Evolutionary conservation across 768 basidiomycete genomes (phyloP), one percentile per base, ranked within the genome.

Genomic region (Macrolepiota albuminosa): DNA sequence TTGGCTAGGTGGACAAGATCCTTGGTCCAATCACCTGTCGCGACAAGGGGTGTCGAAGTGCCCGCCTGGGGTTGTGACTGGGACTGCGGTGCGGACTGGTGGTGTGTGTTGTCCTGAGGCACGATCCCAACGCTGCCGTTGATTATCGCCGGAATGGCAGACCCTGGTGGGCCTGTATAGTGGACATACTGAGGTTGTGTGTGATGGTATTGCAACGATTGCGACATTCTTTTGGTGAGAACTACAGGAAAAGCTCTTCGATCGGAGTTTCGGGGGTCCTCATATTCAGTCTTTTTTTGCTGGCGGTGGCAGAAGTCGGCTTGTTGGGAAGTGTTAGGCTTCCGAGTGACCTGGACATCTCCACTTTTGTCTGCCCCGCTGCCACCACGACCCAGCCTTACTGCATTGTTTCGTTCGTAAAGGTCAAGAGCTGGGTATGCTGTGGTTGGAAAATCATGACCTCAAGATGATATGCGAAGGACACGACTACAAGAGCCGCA

Each of bases 11-110:
- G 89, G 36, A 93, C 87, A 46, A 93, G 80, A 72, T 91, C 89
- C 66, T 87, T 88, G 31, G 89, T 91, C 91, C 91, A 93, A 71
- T 93, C 90, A 9, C 90, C 91, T 21, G 84, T 86, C 4, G 91
- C 89, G 52, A 93, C 80, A 54, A 91, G 73, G n/a, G 87, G 84
- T 6, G 66, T 62, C 37, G 68, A 62, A 52, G 67, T 54, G 66
- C 67, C 53, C 63, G 72, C 49, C 57, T 74, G 78, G 39, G 63
- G 71, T 64, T 70, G 67, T 49, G 59, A 70, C 48, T 62, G 61
- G n/a, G 50, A 63, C 57, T 62, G 68, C 33, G 55, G 67, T 37
- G 54, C 48, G 29, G 18, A 60, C 52, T 65, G 67, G 42, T 58
- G 72, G 53, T 66, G 70, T 7, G 68, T 68, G 6, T 71, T 71